Evolutionary conservation across 192 early-diverging fungal genomes (phyloP).

Genomic region (Linnemannia exigua): DNA sequence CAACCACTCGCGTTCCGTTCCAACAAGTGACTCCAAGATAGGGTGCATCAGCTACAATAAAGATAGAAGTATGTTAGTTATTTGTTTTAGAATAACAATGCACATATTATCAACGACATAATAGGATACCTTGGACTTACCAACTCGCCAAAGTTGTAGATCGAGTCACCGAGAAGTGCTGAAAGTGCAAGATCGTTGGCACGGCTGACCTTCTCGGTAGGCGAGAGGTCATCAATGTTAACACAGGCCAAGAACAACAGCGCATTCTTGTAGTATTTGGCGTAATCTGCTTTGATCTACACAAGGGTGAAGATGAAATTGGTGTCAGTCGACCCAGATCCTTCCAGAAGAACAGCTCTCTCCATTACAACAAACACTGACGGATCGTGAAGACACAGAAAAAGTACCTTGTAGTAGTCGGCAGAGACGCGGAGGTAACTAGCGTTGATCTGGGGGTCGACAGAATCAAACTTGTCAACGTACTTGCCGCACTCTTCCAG

Average conservation of each 20-base stretch:
- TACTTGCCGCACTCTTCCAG: slow-evolving; percentile 92
- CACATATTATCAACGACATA: neutral
- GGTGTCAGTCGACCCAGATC: neutral
- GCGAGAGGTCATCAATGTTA: slow-evolving; percentile 82
- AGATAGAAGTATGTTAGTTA: slow-evolving; percentile 1
- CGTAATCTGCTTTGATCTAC: slow-evolving; percentile 91
- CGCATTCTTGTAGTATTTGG: slow-evolving; percentile 96
- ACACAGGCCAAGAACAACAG: slow-evolving; percentile 95
- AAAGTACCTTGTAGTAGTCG: slow-evolving; percentile 94
- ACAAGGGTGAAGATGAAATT: neutral
- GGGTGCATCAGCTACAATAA: slow-evolving; percentile 85
- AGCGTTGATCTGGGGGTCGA: slow-evolving; percentile 92
- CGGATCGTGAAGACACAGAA: neutral
- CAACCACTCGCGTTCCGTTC: slow-evolving; percentile 90
- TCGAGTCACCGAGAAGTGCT: slow-evolving; percentile 93
- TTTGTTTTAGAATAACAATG: neutral
- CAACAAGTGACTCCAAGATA: slow-evolving; percentile 82
- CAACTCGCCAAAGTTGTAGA: slow-evolving; percentile 99
- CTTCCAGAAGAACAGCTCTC: neutral
- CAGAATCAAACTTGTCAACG: slow-evolving; percentile 78
- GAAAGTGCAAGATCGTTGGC: slow-evolving; percentile 93
- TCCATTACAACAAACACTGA: neutral
- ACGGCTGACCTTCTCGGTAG: slow-evolving; percentile 85
- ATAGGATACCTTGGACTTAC: slow-evolving; percentile 60
- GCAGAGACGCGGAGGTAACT: slow-evolving; percentile 96